phyloP scores from a whole-genome alignment of 1,284 basidiomycete species.

The Pascua sp. region DNA sequence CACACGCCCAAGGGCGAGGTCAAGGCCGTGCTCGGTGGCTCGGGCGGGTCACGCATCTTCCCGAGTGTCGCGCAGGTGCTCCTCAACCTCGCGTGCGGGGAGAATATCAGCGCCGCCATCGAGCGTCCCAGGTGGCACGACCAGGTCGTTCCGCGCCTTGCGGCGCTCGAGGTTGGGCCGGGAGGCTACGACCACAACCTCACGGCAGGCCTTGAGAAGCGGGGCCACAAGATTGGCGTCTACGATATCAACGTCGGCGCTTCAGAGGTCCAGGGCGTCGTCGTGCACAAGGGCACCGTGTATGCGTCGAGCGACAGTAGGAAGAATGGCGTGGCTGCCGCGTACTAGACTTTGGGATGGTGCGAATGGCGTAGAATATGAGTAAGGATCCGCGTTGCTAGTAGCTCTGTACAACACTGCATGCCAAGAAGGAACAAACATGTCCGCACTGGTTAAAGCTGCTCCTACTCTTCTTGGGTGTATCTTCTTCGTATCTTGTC shows the following conservation, averaged over 20 bases:
- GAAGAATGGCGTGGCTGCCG: constrained; percentile 48
- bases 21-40: constrained; percentile 71
- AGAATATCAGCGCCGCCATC: constrained; percentile 73
- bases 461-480: no score
- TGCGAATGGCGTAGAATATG: not conserved
- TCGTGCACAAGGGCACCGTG: constrained; percentile 52
- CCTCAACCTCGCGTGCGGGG: constrained; percentile 75
- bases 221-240: constrained; percentile 68
- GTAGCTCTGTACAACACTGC: constrained; percentile 2
- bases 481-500: no score
- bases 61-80: constrained; percentile 73
- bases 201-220: constrained; percentile 57
- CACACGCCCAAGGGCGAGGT: constrained; percentile 69
- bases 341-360: constrained; percentile 28
- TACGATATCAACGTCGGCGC: constrained; percentile 50
- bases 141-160: constrained; percentile 69
- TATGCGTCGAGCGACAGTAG: constrained; percentile 40
- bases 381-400: constrained; percentile 2
- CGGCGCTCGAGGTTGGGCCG: constrained; percentile 61
- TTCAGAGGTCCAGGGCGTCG: constrained; percentile 62
- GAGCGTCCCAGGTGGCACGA: constrained; percentile 88
- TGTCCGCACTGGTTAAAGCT: no score
- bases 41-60: constrained; percentile 85
- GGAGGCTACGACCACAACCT: constrained; percentile 56
- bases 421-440: no score